Conservation (phyloP, 2,329 filamentous ascomycete species). For the Ophiocordyceps camponoti-rufipedis region DNA sequence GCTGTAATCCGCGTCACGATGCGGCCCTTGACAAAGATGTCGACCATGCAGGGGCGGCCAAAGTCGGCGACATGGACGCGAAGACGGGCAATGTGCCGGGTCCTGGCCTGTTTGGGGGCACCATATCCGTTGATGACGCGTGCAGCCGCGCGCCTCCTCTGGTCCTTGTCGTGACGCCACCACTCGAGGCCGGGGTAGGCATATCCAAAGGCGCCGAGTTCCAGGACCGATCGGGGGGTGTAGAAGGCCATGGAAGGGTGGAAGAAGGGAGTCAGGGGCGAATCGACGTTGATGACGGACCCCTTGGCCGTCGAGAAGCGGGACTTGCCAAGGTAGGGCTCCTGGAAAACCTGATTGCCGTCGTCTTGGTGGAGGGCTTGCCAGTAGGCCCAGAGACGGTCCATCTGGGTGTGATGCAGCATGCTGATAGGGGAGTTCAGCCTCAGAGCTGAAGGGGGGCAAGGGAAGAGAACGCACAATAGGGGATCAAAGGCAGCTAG, state of each 20-base stretch:
- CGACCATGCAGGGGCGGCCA: neutral
- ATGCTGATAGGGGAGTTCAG: conserved; percentile 9
- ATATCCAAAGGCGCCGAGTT: conserved; percentile 18
- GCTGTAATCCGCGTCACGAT: neutral
- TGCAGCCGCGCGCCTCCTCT: conserved; percentile 14
- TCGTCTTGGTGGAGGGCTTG: conserved; percentile 20
- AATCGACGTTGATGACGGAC: conserved; percentile 20
- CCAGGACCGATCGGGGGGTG: conserved; percentile 22
- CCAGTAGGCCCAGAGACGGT: conserved; percentile 43
- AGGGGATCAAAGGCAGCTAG: conserved; percentile 25
- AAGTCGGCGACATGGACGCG: neutral
- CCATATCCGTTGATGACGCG: conserved; percentile 16
- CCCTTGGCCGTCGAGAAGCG: conserved; percentile 22
- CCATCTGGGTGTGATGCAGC: conserved; percentile 38
- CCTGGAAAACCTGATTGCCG: conserved; percentile 14
- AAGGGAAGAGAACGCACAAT: conserved; percentile 15
- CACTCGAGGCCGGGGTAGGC: conserved; percentile 18
- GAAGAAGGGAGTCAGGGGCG: conserved; percentile 32
- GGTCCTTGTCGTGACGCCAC: conserved; percentile 12
- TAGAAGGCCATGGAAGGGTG: conserved; percentile 8
- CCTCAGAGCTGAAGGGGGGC: too few species aligned
- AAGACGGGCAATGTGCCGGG: neutral
- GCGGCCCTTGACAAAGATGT: neutral
- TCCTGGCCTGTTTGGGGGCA: neutral
- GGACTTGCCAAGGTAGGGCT: conserved; percentile 14